Evolutionary conservation across 257 asterid genomes (phyloP), one percentile per base, ranked within the genome.

Genomic region (Thymus quinquecostatus): DNA sequence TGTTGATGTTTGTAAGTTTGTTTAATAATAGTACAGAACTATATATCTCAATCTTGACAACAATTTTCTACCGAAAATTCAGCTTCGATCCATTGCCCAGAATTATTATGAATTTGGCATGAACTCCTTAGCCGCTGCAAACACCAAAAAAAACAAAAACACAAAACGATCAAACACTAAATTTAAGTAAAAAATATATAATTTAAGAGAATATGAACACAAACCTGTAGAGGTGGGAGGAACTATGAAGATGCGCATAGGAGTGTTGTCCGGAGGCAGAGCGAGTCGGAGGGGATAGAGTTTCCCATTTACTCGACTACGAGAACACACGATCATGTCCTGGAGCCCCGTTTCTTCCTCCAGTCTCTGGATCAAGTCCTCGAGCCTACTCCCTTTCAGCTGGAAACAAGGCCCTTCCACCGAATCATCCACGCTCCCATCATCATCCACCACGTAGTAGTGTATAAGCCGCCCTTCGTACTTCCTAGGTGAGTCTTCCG

Each of bases 191-290:
- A n/a, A n/a, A n/a, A n/a, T n/a, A n/a, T n/a, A n/a, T n/a, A n/a
- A n/a, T n/a, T n/a, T n/a, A n/a, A n/a, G n/a, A n/a, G n/a, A n/a
- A n/a, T 6, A 38, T 38, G 47, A 21, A 21, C 12, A 60, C 89
- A 3, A 70, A 91, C 98, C 92, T 86, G 56, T 88, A 62, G 92
- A 92, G 9, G 97, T 81, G 2, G 96, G 78, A 11, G 98, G 96
- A 75, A 92, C 79, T 1, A 88, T 88, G 50, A 92, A 90, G 55
- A 88, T 69, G 54, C 83, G 80, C 92, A 92, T 86, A 30, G 95
- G 81, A 40, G 96, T 87, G 61, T 83, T 85, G 84, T 88, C 91
- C n/a, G 98, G 98, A 64, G 98, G 98, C 59, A 92, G 86, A 68
- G 91, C 92, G 79, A 92, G 56, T 13, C 98, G 95, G 14, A 92